Evolutionary conservation across 805 yeast genomes (phyloP), one percentile per base, ranked within the genome.

Genomic region (Candida sphagnicola): DNA sequence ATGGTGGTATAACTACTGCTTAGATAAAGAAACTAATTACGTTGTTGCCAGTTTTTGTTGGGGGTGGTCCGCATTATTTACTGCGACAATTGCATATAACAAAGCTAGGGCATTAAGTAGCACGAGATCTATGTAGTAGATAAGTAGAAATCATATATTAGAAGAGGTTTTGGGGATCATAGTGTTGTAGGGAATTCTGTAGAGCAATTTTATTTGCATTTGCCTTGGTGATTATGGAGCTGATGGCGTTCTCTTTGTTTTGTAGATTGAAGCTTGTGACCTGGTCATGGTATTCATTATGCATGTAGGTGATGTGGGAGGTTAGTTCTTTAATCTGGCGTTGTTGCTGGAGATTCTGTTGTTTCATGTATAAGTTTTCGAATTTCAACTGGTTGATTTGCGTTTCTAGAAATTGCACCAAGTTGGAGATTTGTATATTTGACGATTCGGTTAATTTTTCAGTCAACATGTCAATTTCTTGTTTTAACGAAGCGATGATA

Each of bases 311-410:
- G 14, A 56, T 40, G 32, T 61, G 61, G n/a, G 41, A 43, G 17
- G 44, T 44, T 16, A 59, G 35, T 37, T 62, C 67, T 2, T 39
- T 26, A 13, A 50, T 48, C 41, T 53, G 56, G 12, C 47, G 41
- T 5, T 46, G 33, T 29, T 49, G 51, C 18, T 43, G 50, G 1
- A 35, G 31, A 6, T 58, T 23, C 29, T 54, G 46, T 14, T 48
- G 49, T 35, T 53, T 58, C 37, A 67, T 48, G 42, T 49, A 65
- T 40, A 50, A 53, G 39, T 63, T 65, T 42, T 67, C 70, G 45
- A 67, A 67, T 33, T 54, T 51, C 28, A 57, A 46, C 39, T 54
- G 50, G 17, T 39, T 46, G 12, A 59, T 41, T 41, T 67, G 63
- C 10, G 48, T 54, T 26, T 65, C 70, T 15, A 67, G 48, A 35